phyloP scores from a whole-genome alignment of 345 rosid genomes.

The Gossypium anomalum region DNA sequence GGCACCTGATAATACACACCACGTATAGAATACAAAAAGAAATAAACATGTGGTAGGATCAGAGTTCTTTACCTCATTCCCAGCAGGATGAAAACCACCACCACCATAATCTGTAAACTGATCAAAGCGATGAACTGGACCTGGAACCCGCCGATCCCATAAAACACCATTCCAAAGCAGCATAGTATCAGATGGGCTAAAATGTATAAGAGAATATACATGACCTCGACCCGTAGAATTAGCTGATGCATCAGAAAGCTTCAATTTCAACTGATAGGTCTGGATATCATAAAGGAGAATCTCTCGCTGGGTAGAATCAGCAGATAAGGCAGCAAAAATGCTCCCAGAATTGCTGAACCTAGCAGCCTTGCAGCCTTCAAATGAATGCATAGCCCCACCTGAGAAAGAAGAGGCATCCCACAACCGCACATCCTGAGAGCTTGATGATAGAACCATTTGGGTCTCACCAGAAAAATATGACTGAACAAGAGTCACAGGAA shows the following conservation, averaged over 20 bases:
- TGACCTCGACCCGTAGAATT: conserved; percentile 64
- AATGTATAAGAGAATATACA: conserved; percentile 74
- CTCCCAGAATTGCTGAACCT: conserved; percentile 82
- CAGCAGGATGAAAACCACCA: conserved; percentile 97
- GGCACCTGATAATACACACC: background rate
- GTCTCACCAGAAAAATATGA: conserved; percentile 55
- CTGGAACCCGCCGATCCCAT: conserved; percentile 73
- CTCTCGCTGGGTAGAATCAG: conserved; percentile 57
- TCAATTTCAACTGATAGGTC: conserved; percentile 49
- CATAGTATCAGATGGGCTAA: conserved; percentile 78
- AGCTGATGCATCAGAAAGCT: conserved; percentile 52
- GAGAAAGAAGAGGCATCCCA: conserved; percentile 80
- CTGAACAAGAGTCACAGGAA: conserved; percentile 71
- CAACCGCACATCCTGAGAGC: conserved; percentile 71
- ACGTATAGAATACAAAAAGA: background rate
- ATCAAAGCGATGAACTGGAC: conserved; percentile 65
- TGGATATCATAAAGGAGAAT: conserved; percentile 83
- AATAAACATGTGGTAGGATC: background rate
- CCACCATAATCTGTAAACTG: conserved; percentile 95
- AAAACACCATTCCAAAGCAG: conserved; percentile 90
- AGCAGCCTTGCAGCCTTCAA: conserved; percentile 85
- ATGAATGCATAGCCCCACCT: conserved; percentile 66
- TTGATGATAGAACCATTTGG: conserved; percentile 80
- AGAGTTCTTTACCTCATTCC: conserved; percentile 71
- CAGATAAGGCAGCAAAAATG: conserved; percentile 62